phyloP scores from a whole-genome alignment of 768 basidiomycete species.

The Collybiopsis confluens region DNA sequence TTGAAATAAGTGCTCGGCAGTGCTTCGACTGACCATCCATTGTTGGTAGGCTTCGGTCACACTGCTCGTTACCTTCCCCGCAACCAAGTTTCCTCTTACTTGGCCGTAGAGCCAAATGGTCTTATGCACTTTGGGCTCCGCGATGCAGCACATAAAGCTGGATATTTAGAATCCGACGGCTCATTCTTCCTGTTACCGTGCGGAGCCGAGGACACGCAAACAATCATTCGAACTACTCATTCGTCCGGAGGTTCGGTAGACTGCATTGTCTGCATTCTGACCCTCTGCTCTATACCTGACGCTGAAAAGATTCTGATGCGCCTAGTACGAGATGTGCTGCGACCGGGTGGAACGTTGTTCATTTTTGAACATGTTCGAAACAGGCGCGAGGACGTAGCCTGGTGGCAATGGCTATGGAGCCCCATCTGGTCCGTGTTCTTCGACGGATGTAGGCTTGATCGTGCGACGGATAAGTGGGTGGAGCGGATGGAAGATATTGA shows the following conservation, averaged over 20 bases:
- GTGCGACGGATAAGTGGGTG: slow-evolving; percentile 49
- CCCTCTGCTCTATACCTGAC: slow-evolving; percentile 59
- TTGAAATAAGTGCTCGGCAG: no score
- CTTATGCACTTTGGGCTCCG: slow-evolving; percentile 62
- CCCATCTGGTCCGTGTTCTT: slow-evolving; percentile 59
- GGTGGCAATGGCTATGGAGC: slow-evolving; percentile 72
- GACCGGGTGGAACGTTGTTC: slow-evolving; percentile 59
- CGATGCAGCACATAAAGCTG: slow-evolving; percentile 39
- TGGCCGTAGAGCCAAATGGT: slow-evolving; percentile 69
- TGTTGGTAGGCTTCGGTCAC: slow-evolving; percentile 68
- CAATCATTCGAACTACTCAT: slow-evolving; percentile 38
- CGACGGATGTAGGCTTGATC: slow-evolving; percentile 63
- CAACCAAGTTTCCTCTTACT: slow-evolving; percentile 51
- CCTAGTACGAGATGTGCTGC: slow-evolving; percentile 50
- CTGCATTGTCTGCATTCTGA: slow-evolving; percentile 53
- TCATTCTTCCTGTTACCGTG: slow-evolving; percentile 54
- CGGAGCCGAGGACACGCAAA: slow-evolving; percentile 54
- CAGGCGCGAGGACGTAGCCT: slow-evolving; percentile 45
- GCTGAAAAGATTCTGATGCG: slow-evolving; percentile 43
- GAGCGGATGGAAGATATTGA: slow-evolving; percentile 24
- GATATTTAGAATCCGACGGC: slow-evolving; percentile 51
- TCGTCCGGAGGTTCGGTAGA: slow-evolving; percentile 3
- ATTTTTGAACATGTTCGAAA: slow-evolving; percentile 71
- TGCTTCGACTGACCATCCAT: no score
- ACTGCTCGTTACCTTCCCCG: slow-evolving; percentile 56